Evolutionary conservation across 768 basidiomycete genomes (phyloP).

Genomic region (Clavaria fumosa): DNA sequence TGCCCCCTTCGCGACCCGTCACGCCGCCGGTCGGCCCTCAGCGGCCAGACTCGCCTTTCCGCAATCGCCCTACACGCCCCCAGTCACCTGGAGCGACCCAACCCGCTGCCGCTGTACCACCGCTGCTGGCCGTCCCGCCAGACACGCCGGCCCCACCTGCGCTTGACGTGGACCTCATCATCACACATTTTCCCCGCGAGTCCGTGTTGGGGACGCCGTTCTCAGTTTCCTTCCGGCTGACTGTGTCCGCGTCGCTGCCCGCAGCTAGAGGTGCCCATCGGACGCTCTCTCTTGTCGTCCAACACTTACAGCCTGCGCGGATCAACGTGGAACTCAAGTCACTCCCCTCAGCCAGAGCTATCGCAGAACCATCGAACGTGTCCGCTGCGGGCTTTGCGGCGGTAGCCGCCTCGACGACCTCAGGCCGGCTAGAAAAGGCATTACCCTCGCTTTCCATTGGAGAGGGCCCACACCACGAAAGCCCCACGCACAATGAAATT

Average conservation of each 20-base stretch:
- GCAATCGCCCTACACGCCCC: slow-evolving; percentile 22
- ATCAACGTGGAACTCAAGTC: no score
- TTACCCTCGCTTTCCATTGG: no score
- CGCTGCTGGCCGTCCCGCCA: slow-evolving; percentile 12
- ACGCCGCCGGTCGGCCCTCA: slow-evolving; percentile 33
- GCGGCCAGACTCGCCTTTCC: slow-evolving; percentile 29
- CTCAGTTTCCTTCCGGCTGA: slow-evolving; percentile 35
- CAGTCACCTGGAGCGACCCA: slow-evolving; percentile 20
- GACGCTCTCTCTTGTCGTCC: slow-evolving; percentile 39
- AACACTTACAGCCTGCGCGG: slow-evolving; percentile 41
- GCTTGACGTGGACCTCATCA: slow-evolving; percentile 42
- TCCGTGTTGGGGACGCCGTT: slow-evolving; percentile 42
- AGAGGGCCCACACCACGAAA: no score
- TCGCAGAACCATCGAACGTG: no score
- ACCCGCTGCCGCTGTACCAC: slow-evolving; percentile 11
- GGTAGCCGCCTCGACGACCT: no score
- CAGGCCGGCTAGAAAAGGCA: no score
- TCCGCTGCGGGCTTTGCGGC: no score
- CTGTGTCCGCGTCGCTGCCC: slow-evolving; percentile 31
- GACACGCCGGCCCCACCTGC: slow-evolving; percentile 19
- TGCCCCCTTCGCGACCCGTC: slow-evolving; percentile 33
- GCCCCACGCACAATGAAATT: slow-evolving; percentile 9
- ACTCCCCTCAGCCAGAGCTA: no score
- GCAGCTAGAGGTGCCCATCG: slow-evolving; percentile 19
- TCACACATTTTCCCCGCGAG: slow-evolving; percentile 32